Percentiles rank a stretch among this genome's conserved stretches.
phyloP scores from a whole-genome alignment of 352 stramenopile species.

The Pythium myriotylum region DNA sequence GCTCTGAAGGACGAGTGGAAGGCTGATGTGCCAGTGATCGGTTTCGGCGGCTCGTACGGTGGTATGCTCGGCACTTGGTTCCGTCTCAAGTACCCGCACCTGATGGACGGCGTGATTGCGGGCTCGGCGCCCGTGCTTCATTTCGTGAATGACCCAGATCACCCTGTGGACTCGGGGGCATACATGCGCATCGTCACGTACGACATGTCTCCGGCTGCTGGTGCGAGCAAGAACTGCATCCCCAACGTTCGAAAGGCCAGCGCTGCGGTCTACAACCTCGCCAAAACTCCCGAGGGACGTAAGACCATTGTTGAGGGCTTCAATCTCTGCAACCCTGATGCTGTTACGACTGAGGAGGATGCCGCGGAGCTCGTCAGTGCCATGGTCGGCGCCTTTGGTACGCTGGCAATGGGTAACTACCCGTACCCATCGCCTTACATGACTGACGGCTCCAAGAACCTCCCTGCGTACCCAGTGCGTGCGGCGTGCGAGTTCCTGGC shows the following conservation, averaged over 20 bases:
- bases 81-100: constrained; percentile 72
- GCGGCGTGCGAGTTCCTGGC: constrained; percentile 60
- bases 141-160: constrained; percentile 48
- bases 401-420: constrained; percentile 90
- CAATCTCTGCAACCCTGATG: constrained; percentile 31
- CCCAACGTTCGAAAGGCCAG: constrained; percentile 55
- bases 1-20: constrained; percentile 41
- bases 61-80: constrained; percentile 77
- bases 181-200: constrained; percentile 35
- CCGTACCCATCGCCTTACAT: constrained; percentile 90
- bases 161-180: constrained; percentile 41
- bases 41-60: constrained; percentile 76
- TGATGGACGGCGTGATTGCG: constrained; percentile 66
- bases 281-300: constrained; percentile 32
- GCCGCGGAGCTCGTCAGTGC: constrained; percentile 36
- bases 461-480: constrained; percentile 84
- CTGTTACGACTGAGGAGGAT: constrained; percentile 29
- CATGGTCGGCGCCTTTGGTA: constrained; percentile 59
- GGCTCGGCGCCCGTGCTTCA: constrained; percentile 63
- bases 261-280: constrained; percentile 30
- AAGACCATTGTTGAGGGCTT: constrained; percentile 29
- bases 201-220: constrained; percentile 48
- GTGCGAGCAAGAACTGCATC: constrained; percentile 44
- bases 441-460: constrained; percentile 43
- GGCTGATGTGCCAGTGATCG: constrained; percentile 54